Evolutionary conservation across 805 yeast species (phyloP).

Genomic region (Maudiozyma pseudohumilis): DNA sequence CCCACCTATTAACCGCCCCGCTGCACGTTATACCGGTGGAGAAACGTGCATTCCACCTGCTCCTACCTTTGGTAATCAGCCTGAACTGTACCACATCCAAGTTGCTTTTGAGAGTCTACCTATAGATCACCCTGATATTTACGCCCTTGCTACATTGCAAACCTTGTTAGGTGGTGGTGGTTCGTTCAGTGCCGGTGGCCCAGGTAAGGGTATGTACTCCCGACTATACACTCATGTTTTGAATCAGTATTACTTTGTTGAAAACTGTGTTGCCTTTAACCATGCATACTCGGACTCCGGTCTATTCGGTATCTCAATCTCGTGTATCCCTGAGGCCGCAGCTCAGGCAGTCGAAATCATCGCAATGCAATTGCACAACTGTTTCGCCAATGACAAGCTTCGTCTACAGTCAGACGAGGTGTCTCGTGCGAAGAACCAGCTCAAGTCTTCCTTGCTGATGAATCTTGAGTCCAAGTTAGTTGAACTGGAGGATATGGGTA

Average conservation of each 20-base stretch:
- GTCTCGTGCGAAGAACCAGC: conserved; percentile 82
- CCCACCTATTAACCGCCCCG: conserved; percentile 22
- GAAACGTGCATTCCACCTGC: conserved; percentile 44
- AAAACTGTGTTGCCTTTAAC: conserved; percentile 78
- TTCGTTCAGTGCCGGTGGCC: conserved; percentile 97
- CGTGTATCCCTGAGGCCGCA: conserved; percentile 82
- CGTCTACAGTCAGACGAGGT: conserved; percentile 67
- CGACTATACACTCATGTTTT: conserved; percentile 84
- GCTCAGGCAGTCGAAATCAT: conserved; percentile 73
- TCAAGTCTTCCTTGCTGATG: conserved; percentile 80
- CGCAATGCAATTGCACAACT: conserved; percentile 47
- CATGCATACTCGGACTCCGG: conserved; percentile 89
- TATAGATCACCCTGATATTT: conserved; percentile 73
- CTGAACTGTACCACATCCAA: conserved; percentile 77
- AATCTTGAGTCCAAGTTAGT: conserved; percentile 87
- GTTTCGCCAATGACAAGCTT: conserved; percentile 45
- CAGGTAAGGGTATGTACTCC: conserved; percentile 98
- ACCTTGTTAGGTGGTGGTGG: conserved; percentile 94
- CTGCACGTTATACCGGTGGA: conserved; percentile 53
- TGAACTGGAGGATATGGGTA: conserved; percentile 89
- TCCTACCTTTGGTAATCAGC: conserved; percentile 51
- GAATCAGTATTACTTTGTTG: conserved; percentile 85
- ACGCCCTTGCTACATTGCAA: conserved; percentile 83
- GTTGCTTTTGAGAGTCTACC: conserved; percentile 84
- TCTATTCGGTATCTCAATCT: conserved; percentile 76